Conservation (phyloP, 306 rosid species). For the Ochetophila trinervis region DNA sequence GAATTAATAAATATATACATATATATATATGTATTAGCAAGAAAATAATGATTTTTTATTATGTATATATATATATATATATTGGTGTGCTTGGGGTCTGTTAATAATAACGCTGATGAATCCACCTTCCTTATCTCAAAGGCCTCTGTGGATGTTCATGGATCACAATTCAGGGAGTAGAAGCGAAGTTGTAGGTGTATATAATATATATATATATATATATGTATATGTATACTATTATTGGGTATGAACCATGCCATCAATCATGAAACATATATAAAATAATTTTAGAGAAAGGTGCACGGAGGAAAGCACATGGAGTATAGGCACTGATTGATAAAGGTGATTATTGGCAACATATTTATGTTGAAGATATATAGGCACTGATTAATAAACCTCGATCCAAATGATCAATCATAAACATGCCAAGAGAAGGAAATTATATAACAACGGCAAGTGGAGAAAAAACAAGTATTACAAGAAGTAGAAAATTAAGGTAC, state of each 20-base stretch:
- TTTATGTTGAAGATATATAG: not conserved
- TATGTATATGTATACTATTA: not conserved
- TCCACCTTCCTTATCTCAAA: slow-evolving; percentile 7
- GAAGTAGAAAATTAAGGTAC: not conserved
- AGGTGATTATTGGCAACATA: slow-evolving; percentile 43
- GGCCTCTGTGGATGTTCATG: slow-evolving; percentile 43
- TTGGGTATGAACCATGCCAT: slow-evolving; percentile 16
- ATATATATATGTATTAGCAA: not conserved
- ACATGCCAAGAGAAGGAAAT: not conserved
- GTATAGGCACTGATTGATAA: slow-evolving; percentile 29
- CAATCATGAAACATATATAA: slow-evolving; percentile 13
- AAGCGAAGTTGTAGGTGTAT: slow-evolving; percentile 6
- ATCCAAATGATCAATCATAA: not conserved
- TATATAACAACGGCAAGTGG: slow-evolving; percentile 26
- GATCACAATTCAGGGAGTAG: slow-evolving; percentile 44
- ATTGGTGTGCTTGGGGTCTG: too few species aligned
- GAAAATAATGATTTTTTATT: too few species aligned
- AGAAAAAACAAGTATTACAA: slow-evolving; percentile 1
- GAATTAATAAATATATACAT: too few species aligned
- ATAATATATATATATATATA: not conserved
- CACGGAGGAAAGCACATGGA: slow-evolving; percentile 27
- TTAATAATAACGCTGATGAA: not conserved
- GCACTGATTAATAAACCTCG: slow-evolving; percentile 4
- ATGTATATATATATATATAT: too few species aligned
- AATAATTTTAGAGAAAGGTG: slow-evolving; percentile 3